Percentiles rank a stretch among this genome's conserved stretches.
These are phyloP conservation scores for Lophiostoma macrostomum DNA, from an alignment of 495 filamentous ascomycete genomes.

Conservation along the genomic window DNA sequence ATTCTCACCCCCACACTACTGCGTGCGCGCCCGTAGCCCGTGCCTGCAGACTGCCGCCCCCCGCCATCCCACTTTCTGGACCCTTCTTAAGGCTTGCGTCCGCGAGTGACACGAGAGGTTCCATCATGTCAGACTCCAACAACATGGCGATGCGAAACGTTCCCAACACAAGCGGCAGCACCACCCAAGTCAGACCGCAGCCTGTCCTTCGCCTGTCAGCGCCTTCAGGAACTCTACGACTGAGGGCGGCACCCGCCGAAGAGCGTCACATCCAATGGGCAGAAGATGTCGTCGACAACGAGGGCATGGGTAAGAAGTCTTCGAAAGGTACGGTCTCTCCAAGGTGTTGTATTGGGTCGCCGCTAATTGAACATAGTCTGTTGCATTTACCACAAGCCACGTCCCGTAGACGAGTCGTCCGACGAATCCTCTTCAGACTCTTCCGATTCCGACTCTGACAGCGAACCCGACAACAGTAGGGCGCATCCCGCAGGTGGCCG, in stretches of 20 bases:
- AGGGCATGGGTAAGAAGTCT: constrained; percentile 88
- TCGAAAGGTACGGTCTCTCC: constrained; percentile 68
- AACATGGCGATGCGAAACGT: constrained; percentile 16
- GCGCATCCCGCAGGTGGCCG: constrained; percentile 35
- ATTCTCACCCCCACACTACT: neutral
- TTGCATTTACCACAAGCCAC: constrained; percentile 93
- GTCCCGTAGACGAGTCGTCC: constrained; percentile 78
- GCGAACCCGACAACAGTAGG: constrained; percentile 54
- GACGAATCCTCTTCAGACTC: constrained; percentile 69
- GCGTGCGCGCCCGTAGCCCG: neutral
- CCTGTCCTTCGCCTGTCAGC: constrained; percentile 27
- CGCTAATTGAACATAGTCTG: constrained; percentile 61
- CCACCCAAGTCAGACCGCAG: constrained; percentile 12
- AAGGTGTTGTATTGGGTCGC: neutral
- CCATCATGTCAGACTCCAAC: constrained; percentile 9
- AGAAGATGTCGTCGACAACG: constrained; percentile 92
- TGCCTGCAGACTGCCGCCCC: constrained; percentile 6
- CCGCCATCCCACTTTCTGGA: constrained; percentile 23
- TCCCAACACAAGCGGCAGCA: constrained; percentile 4
- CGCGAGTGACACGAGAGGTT: neutral
- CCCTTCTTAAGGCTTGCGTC: constrained; percentile 12
- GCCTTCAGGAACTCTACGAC: constrained; percentile 35
- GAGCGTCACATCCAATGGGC: constrained; percentile 72
- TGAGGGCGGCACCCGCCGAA: constrained; percentile 38
- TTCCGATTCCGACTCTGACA: constrained; percentile 47